A percentile compares a stretch with the other conserved stretches of the same genome.
These are phyloP conservation scores for Erigeron philadelphicus DNA, from an alignment of 140 eudicot genomes.

Conservation along the genomic window DNA sequence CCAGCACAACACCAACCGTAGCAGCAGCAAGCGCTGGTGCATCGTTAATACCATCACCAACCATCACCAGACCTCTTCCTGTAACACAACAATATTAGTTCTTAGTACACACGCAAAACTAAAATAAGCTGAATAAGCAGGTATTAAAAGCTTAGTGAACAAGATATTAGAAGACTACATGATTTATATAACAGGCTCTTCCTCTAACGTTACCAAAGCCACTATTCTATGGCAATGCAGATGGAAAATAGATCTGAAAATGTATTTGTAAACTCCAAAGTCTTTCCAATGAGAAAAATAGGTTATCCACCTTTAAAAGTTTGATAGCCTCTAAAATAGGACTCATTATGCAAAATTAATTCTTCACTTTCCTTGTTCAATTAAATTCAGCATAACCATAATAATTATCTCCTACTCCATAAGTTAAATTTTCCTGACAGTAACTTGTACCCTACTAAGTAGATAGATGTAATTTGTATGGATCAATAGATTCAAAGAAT, in stretches of 20 bases:
- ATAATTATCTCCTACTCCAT: no score
- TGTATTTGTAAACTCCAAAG: background rate
- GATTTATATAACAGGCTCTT: background rate
- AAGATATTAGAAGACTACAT: background rate
- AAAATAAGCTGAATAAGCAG: background rate
- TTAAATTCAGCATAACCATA: no score
- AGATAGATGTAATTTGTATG: no score
- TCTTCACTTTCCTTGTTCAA: no score
- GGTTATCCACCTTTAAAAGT: no score
- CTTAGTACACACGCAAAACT: background rate
- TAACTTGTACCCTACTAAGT: no score
- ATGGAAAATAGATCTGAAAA: background rate
- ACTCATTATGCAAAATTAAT: no score
- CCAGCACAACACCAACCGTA: slow-evolving; percentile 85
- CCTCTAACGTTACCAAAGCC: background rate
- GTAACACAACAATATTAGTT: slow-evolving; percentile 17
- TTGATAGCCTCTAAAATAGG: no score
- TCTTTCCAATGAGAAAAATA: background rate
- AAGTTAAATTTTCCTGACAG: no score
- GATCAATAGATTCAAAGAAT: no score
- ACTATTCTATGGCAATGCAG: background rate
- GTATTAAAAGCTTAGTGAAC: background rate
- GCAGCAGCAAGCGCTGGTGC: slow-evolving; percentile 99
- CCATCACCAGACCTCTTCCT: slow-evolving; percentile 96
- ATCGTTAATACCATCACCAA: slow-evolving; percentile 98